Base-by-base conservation (phyloP, 2,329 filamentous ascomycete genomes). In the Madurella mycetomatis region DNA sequence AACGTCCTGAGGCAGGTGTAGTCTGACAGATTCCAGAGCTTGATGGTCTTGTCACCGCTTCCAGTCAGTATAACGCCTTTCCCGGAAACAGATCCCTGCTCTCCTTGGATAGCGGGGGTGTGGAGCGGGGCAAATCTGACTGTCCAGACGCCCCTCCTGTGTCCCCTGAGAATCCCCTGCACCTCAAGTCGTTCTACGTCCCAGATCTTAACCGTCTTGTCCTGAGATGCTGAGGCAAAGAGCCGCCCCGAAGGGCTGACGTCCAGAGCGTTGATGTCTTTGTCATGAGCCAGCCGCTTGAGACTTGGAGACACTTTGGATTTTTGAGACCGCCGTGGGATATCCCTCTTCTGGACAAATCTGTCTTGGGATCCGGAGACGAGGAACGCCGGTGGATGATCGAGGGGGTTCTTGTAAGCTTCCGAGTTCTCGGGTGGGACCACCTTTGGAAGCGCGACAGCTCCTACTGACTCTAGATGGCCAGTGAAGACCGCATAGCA, bases 151-250 rank as follows among this genome's bases (percentile, higher is more conserved):
- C 95, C 94, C 69, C 94, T 84, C 67, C 90, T 89, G 70, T 99
- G 95, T 1, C 95, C 95, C 51, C 90, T 84, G 16, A 99, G 81
- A 32, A 99, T 90, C 60, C 94, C 95, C 59, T 94, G 84, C 0
- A 92, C 88, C 64, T 96, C 91, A 17, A 95, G 92, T 67, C 94
- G 89, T 61, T 92, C 86, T 7, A 87, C 80, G 8, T 92, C 94
- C 88, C 92, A 99, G 55, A 99, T 94, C 74, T 97, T 99, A 62
- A 97, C 91, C 0, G 90, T 95, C 62, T 91, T 89, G 69, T 99
- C 94, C 72, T 99, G 94, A 5, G 92, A 97, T 31, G 94, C 92
- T 1, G 94, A 96, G 2, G 92, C 95, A 66, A 99, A 97, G 1
- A 96, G 73, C n/a, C 85, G 82, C 4, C 83, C 83, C 1, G 81